Evolutionary conservation across 768 basidiomycete species (phyloP).

Genomic region (Rubroboletus pulcherrimus): DNA sequence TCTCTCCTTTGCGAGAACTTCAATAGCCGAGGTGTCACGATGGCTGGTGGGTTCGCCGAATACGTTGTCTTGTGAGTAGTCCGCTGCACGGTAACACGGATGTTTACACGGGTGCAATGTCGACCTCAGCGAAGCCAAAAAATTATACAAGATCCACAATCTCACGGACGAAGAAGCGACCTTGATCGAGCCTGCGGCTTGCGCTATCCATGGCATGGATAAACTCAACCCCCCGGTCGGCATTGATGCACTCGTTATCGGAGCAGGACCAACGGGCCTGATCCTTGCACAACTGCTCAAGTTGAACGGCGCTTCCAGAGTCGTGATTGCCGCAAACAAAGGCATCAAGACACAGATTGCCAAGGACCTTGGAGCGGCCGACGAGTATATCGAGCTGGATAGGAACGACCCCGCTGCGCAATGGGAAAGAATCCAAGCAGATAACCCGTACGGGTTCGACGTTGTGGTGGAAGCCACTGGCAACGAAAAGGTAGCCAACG

Average conservation of each 20-base stretch:
- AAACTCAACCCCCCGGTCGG: conserved; percentile 77
- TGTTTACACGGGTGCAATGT: background rate
- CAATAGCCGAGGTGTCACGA: conserved; percentile 67
- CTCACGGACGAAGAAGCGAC: conserved; percentile 81
- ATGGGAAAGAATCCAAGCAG: conserved; percentile 70
- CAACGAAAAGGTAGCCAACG: conserved; percentile 74
- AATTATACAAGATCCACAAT: conserved; percentile 80
- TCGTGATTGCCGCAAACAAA: conserved; percentile 82
- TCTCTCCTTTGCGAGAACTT: conserved; percentile 81
- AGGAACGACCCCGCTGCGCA: conserved; percentile 63
- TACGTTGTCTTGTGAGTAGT: conserved; percentile 71
- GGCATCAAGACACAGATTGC: conserved; percentile 86
- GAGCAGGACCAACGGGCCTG: conserved; percentile 82
- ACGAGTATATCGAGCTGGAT: conserved; percentile 82
- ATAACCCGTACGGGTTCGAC: conserved; percentile 82
- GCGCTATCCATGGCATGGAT: conserved; percentile 86
- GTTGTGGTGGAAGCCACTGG: conserved; percentile 75
- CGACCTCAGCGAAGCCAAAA: conserved; percentile 52
- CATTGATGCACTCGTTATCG: conserved; percentile 73
- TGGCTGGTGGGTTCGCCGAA: conserved; percentile 83
- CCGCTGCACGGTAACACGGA: too few species aligned
- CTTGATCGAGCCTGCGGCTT: conserved; percentile 81
- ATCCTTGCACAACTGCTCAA: conserved; percentile 85
- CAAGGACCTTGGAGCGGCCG: conserved; percentile 65
- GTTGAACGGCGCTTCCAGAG: conserved; percentile 72